A percentile compares a stretch with the other conserved stretches of the same genome.
phyloP scores from a whole-genome alignment of 257 asterid genomes.

The Forsythia suspensa region DNA sequence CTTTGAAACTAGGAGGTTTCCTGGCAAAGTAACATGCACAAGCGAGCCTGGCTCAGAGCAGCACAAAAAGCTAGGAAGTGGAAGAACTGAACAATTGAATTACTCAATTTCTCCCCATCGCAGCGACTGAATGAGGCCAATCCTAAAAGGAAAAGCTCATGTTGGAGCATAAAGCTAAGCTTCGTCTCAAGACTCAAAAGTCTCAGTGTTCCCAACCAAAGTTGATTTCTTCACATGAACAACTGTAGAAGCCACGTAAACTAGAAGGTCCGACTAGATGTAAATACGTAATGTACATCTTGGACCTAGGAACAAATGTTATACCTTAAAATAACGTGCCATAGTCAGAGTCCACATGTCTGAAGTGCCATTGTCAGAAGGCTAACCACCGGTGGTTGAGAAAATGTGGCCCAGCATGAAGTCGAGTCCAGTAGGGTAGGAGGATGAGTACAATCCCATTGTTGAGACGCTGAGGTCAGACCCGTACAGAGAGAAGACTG shows the following conservation, averaged over 20 bases:
- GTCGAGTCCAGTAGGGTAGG: too few species aligned
- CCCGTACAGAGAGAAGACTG: not conserved
- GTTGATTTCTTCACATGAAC: not conserved
- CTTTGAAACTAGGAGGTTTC: too few species aligned
- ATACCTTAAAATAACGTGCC: too few species aligned
- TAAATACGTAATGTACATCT: not conserved
- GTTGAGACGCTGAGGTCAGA: not conserved
- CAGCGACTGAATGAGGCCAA: too few species aligned
- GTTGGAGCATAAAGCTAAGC: too few species aligned
- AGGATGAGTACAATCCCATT: not conserved
- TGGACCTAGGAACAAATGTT: not conserved
- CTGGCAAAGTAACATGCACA: too few species aligned
- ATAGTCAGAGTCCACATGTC: not conserved
- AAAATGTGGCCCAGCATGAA: not conserved
- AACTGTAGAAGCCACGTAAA: not conserved
- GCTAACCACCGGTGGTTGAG: not conserved
- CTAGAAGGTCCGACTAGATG: not conserved
- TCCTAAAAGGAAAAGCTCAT: too few species aligned
- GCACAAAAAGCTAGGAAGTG: not conserved
- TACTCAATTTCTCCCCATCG: not conserved
- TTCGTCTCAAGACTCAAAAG: not conserved
- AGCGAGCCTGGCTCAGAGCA: not conserved
- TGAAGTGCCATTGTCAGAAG: not conserved
- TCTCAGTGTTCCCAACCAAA: not conserved
- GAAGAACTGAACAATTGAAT: too few species aligned